Percentiles rank a stretch among this genome's conserved stretches.
phyloP scores from a whole-genome alignment of 257 asterid species.

The Capsicum rhomboideum region DNA sequence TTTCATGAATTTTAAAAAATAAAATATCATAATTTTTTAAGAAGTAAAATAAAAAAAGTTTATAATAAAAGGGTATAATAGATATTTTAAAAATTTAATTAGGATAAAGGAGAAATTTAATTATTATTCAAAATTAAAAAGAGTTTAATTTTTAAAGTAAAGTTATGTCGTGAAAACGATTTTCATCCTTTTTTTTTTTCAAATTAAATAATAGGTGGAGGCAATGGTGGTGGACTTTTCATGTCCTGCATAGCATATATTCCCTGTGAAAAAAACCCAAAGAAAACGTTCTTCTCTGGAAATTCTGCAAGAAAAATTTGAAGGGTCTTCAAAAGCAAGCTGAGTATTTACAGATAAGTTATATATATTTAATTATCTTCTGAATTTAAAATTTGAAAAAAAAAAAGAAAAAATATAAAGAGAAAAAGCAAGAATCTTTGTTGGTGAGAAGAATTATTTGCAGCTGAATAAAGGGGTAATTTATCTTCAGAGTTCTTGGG shows the following conservation, averaged over 20 bases:
- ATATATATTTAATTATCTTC: constrained; percentile 8
- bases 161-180: too few species aligned
- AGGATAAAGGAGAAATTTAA: too few species aligned
- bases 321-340: constrained; percentile 40
- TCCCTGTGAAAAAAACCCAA: neutral
- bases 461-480: constrained; percentile 22
- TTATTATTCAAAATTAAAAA: too few species aligned
- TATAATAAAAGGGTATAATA: too few species aligned
- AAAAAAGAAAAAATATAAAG: too few species aligned
- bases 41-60: too few species aligned
- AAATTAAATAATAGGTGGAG: neutral
- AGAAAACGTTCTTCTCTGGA: neutral
- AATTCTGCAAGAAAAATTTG: constrained; percentile 24
- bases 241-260: constrained; percentile 20
- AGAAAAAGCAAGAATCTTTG: constrained; percentile 12
- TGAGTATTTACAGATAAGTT: constrained; percentile 29
- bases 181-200: neutral
- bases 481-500: constrained; percentile 20
- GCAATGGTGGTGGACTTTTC: constrained; percentile 16
- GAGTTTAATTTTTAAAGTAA: too few species aligned
- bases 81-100: too few species aligned
- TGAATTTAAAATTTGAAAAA: neutral
- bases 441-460: neutral
- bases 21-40: too few species aligned
- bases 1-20: too few species aligned